Evolutionary conservation across 208 protist species (phyloP).

Genomic region (Trypanosoma lewisi): DNA sequence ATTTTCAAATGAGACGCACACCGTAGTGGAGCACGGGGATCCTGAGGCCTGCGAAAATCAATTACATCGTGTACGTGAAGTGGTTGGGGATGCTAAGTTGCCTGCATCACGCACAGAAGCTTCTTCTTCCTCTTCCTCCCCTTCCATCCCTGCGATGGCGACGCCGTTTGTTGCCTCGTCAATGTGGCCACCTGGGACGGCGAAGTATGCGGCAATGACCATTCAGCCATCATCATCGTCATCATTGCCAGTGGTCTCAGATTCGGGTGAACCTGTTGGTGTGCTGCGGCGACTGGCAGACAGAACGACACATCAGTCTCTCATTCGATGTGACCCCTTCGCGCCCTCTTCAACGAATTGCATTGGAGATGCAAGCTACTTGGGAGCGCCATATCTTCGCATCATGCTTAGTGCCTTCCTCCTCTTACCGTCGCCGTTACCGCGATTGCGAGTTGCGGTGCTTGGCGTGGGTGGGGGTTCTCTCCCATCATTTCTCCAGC

Average conservation of each 20-base stretch:
- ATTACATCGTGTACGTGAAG: conserved; percentile 21
- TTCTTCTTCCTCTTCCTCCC: neutral
- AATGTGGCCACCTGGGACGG: conserved; percentile 54
- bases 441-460: conserved; percentile 59
- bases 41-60: conserved; percentile 8
- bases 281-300: conserved; percentile 52
- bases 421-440: conserved; percentile 43
- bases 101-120: neutral
- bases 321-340: conserved; percentile 70
- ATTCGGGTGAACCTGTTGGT: neutral
- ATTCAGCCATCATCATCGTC: conserved; percentile 52
- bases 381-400: conserved; percentile 79
- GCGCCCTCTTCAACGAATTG: conserved; percentile 49
- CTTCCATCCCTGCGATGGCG: neutral
- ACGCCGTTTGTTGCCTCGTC: conserved; percentile 30
- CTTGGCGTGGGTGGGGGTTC: conserved; percentile 81
- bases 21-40: neutral
- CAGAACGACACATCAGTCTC: conserved; percentile 72
- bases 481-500: conserved; percentile 72
- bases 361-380: conserved; percentile 51
- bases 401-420: conserved; percentile 71
- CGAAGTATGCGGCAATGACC: conserved; percentile 71
- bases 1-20: conserved; percentile 33
- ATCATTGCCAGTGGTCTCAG: neutral
- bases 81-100: conserved; percentile 23